These are phyloP conservation scores for Xylaria bambusicola DNA, from an alignment of 495 filamentous ascomycete genomes.

Conservation along the genomic window DNA sequence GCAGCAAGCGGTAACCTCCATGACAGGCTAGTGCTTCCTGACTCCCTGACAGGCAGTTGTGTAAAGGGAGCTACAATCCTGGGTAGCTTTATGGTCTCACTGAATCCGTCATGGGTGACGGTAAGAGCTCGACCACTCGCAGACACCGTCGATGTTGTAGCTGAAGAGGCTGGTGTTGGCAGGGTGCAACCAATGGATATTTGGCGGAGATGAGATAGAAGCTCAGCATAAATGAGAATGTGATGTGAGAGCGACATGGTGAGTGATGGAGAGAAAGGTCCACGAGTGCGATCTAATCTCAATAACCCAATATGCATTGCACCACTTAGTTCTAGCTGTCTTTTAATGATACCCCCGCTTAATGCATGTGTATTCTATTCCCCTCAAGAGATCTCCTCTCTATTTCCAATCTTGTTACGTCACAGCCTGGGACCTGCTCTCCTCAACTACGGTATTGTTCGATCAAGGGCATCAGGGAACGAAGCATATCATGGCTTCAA, in stretches of 20 bases:
- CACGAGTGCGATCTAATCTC: neutral
- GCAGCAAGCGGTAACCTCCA: conserved; percentile 66
- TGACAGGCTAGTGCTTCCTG: conserved; percentile 53
- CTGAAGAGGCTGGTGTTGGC: conserved; percentile 45
- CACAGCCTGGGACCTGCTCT: too few relatives aligned
- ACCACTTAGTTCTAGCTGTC: neutral
- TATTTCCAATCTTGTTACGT: conserved; percentile 6
- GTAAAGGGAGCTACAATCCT: conserved; percentile 49
- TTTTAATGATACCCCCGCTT: neutral
- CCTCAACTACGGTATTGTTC: conserved; percentile 11
- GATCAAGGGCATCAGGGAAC: conserved; percentile 13
- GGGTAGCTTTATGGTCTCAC: conserved; percentile 65
- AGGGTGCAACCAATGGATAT: conserved; percentile 74
- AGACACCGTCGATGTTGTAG: conserved; percentile 52
- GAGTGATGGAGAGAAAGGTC: neutral
- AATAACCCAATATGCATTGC: neutral
- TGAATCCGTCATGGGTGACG: conserved; percentile 55
- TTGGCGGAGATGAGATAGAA: conserved; percentile 83
- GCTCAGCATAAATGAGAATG: conserved; percentile 77
- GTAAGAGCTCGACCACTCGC: conserved; percentile 53
- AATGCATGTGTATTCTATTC: too few relatives aligned
- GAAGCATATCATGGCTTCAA: conserved; percentile 38
- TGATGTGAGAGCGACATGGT: conserved; percentile 31
- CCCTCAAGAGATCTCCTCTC: too few relatives aligned
- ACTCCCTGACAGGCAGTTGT: conserved; percentile 36